Evolutionary conservation across 805 yeast genomes (phyloP).

Genomic region (Cyberlindnera veronae): DNA sequence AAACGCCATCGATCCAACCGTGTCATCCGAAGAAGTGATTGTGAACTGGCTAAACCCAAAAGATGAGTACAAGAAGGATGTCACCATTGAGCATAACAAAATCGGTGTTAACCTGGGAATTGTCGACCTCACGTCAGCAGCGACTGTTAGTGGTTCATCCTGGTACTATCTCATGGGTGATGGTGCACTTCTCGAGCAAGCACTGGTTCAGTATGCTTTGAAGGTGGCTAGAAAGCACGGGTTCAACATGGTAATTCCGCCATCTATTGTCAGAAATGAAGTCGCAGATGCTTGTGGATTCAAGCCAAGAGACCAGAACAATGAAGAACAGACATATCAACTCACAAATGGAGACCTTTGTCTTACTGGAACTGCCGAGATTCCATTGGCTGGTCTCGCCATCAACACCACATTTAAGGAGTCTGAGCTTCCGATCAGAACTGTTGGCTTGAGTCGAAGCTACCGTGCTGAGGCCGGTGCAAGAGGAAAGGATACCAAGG

Average conservation of each 20-base stretch:
- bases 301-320: slow-evolving; percentile 84
- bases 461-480: slow-evolving; percentile 98
- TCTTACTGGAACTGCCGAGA: slow-evolving; percentile 92
- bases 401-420: slow-evolving; percentile 46
- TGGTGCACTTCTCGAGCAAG: slow-evolving; percentile 88
- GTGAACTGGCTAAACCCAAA: slow-evolving; percentile 50
- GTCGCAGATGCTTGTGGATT: slow-evolving; percentile 89
- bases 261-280: slow-evolving; percentile 77
- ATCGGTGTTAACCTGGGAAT: slow-evolving; percentile 69
- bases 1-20: slow-evolving; percentile 51
- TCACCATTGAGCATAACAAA: slow-evolving; percentile 53
- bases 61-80: slow-evolving; percentile 26
- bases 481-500: slow-evolving; percentile 87
- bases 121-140: slow-evolving; percentile 67
- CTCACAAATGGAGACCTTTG: slow-evolving; percentile 54
- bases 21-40: slow-evolving; percentile 39
- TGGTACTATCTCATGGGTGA: slow-evolving; percentile 84
- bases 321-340: slow-evolving; percentile 81
- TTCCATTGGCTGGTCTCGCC: slow-evolving; percentile 81
- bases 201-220: slow-evolving; percentile 77
- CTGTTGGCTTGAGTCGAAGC: slow-evolving; percentile 81
- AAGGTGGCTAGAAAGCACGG: slow-evolving; percentile 62
- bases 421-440: slow-evolving; percentile 48
- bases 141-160: slow-evolving; percentile 73
- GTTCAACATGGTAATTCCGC: slow-evolving; percentile 73